Conservation (phyloP, 768 basidiomycete species). For the Pleurotus cornucopiae region DNA sequence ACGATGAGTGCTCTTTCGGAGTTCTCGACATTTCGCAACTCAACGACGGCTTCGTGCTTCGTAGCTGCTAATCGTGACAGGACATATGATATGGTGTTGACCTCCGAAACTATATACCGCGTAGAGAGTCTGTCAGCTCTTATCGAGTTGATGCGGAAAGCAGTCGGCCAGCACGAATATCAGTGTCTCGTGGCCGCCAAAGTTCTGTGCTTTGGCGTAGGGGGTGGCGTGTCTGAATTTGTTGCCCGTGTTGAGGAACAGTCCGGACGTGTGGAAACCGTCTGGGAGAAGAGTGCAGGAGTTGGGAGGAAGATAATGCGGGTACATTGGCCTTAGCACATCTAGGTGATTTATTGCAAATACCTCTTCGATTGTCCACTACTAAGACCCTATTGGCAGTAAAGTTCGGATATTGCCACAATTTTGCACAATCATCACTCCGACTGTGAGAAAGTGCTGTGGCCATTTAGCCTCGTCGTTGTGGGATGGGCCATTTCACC, state of each 20-base stretch:
- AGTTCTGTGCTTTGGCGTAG: constrained; percentile 94
- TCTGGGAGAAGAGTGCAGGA: constrained; percentile 64
- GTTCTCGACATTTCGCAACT: neutral
- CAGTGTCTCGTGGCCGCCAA: constrained; percentile 85
- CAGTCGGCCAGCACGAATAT: constrained; percentile 17
- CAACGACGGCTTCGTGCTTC: neutral
- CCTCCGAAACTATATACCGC: constrained; percentile 92
- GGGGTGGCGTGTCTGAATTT: constrained; percentile 81
- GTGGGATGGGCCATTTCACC: too few relatives aligned
- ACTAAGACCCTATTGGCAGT: too few relatives aligned
- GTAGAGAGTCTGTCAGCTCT: constrained; percentile 59
- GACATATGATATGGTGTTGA: constrained; percentile 70
- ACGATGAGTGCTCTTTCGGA: neutral
- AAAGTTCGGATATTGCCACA: too few relatives aligned
- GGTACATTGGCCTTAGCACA: constrained; percentile 42
- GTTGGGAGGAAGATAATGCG: constrained; percentile 74
- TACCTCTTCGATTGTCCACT: too few relatives aligned
- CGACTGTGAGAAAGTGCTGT: too few relatives aligned
- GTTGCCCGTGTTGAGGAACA: constrained; percentile 42
- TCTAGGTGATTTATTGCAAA: too few relatives aligned
- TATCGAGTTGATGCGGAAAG: constrained; percentile 42
- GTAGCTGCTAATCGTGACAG: constrained; percentile 13
- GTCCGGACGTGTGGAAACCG: constrained; percentile 43
- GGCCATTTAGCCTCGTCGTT: too few relatives aligned
- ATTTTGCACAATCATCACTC: too few relatives aligned